Base-by-base conservation (phyloP, 257 asterid species). In the Salvia splendens region DNA sequence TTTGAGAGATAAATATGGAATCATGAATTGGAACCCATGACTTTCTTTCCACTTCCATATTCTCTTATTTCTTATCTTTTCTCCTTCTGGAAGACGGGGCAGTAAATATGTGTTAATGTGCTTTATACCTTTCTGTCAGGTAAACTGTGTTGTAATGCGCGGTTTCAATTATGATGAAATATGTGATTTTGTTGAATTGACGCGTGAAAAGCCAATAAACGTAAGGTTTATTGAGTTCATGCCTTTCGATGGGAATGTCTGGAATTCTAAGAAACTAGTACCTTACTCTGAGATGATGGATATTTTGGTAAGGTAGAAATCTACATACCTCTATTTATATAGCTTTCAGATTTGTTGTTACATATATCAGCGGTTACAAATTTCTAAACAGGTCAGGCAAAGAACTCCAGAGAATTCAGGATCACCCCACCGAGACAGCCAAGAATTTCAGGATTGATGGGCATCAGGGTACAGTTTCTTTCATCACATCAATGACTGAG, bases 81-180 rank as follows among this genome's bases (percentile, higher is more conserved):
- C 38, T 33, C 6, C 6, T 33, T 33, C 55, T 54, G 55, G 43
- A n/a, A 41, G 38, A 69, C 38, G 16, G 30, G 51, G 53, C 65
- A n/a, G 59, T 51, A 20, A 32, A 8, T 62, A 17, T 62, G 43
- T 43, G 71, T 72, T 32, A 42, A 40, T 78, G 24, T 79, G 68
- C 42, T 72, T 33, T 49, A 32, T 52, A 63, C 55, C 87, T 74
- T 45, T 57, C 38, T 62, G 63, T 62, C 89, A 94, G 99, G 91
- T 94, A 72, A 94, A 94, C 72, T 94, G 97, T 75, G 99, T 94
- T 54, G 81, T 94, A 36, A 94, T 94, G 97, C 97, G 93, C n/a
- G 99, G 99, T 72, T 88, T 90, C 95, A 94, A 94, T 77, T 97
- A 94, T 47, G 99, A 94, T 58, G 97, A 91, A 76, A 88, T 94